A percentile compares a stretch with the other conserved stretches of the same genome.
phyloP scores from a whole-genome alignment of 768 basidiomycete genomes.

The Brasilioporus rufonigricans region DNA sequence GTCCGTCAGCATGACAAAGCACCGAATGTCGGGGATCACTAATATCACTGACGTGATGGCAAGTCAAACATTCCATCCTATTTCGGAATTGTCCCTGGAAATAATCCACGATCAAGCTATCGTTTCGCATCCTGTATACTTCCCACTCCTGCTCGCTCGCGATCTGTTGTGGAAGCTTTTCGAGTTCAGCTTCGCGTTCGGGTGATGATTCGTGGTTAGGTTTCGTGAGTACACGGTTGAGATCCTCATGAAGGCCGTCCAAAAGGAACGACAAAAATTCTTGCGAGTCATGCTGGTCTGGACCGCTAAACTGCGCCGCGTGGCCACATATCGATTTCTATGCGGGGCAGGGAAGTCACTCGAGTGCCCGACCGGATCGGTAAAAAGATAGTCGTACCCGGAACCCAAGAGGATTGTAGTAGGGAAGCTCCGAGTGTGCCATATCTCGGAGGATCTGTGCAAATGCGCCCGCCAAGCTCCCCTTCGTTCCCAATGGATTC shows the following conservation, averaged over 20 bases:
- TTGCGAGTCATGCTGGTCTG: slow-evolving; percentile 96
- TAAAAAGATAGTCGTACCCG: slow-evolving; percentile 56
- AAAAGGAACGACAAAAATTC: slow-evolving; percentile 94
- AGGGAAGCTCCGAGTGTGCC: slow-evolving; percentile 84
- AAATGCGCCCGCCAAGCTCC: slow-evolving; percentile 77
- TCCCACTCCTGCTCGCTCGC: slow-evolving; percentile 94
- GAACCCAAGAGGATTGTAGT: slow-evolving; percentile 79
- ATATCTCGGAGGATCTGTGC: slow-evolving; percentile 80
- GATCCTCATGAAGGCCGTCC: slow-evolving; percentile 88
- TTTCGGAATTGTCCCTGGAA: slow-evolving; percentile 98
- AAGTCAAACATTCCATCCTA: slow-evolving; percentile 85
- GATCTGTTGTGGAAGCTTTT: slow-evolving; percentile 80
- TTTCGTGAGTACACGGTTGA: slow-evolving; percentile 79
- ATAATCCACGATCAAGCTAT: slow-evolving; percentile 92
- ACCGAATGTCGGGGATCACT: background rate
- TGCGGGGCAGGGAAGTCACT: slow-evolving; percentile 14
- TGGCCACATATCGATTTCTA: slow-evolving; percentile 59
- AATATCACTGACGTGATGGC: slow-evolving; percentile 64
- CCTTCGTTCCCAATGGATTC: slow-evolving; percentile 88
- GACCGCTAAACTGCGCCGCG: slow-evolving; percentile 74
- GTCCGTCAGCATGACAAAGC: slow-evolving; percentile 10
- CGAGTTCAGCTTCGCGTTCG: slow-evolving; percentile 84
- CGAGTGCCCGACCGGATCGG: background rate
- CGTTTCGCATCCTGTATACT: slow-evolving; percentile 84
- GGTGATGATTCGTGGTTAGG: slow-evolving; percentile 63